phyloP scores from a whole-genome alignment of 371 early-diverging fungal species.

The Syncephalastrum racemosum region DNA sequence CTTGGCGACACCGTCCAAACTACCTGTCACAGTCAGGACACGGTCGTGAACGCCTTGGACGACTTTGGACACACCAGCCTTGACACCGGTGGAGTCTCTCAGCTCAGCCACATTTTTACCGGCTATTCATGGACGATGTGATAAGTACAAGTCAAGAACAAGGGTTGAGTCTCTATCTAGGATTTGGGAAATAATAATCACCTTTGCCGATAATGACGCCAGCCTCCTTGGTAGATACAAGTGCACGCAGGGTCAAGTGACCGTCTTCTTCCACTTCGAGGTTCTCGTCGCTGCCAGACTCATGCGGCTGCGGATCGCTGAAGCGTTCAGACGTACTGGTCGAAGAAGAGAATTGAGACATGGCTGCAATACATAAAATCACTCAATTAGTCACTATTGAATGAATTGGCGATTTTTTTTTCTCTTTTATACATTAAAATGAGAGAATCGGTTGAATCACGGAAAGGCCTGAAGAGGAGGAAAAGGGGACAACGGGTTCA shows the following conservation, averaged over 20 bases:
- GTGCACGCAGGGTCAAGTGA: constrained; percentile 73
- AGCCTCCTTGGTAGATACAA: constrained; percentile 92
- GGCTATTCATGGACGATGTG: constrained; percentile 15
- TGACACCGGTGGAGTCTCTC: constrained; percentile 79
- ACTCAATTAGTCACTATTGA: no score
- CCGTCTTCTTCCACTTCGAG: constrained; percentile 15
- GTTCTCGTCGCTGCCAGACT: no score
- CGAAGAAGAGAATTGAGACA: no score
- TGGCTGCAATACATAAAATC: no score
- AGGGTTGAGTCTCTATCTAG: not conserved
- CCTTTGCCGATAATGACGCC: constrained; percentile 91
- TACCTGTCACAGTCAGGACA: constrained; percentile 82
- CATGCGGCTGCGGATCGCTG: no score
- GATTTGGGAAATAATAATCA: constrained; percentile 7
- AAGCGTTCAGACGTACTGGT: no score
- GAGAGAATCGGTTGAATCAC: not conserved
- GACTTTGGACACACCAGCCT: constrained; percentile 86
- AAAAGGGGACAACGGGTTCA: constrained; percentile 1
- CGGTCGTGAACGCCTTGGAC: constrained; percentile 86
- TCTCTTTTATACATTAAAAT: no score
- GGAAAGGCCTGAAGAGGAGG: constrained; percentile 1
- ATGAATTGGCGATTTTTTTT: no score
- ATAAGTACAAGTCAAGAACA: not conserved
- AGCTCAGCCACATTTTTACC: constrained; percentile 87
- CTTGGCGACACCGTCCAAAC: constrained; percentile 72